Base-by-base conservation (phyloP, 805 yeast genomes). In the Candida methanosorbosa region DNA sequence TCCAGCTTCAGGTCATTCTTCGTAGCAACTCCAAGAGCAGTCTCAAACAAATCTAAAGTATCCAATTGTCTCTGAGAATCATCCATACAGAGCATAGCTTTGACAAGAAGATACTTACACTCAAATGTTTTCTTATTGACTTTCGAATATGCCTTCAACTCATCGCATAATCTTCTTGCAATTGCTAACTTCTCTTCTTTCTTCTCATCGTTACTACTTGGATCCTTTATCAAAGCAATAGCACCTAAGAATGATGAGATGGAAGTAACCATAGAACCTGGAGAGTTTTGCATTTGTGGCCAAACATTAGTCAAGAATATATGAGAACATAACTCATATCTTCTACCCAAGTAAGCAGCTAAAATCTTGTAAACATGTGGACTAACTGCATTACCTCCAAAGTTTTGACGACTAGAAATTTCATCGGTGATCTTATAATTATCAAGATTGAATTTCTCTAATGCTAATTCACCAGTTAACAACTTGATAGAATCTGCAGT, bases 1-100 rank as follows among this genome's bases (percentile, higher is more conserved):
- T 68, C 72, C 19, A 57, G 50, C 43, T 57, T 48, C 15, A 54
- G 44, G 9, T 55, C 53, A 25, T 47, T 38, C n/a, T 41, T 40
- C 5, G 49, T 45, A 1, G 71, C 66, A 4, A 39, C 33, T n/a
- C 59, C 64, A n/a, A 69, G 55, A 0, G 75, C 67, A 18, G 55
- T 62, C 34, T 68, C 72, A 43, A 63, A 72, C 14, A 51, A 40
- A 38, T 71, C 76, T 8, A 72, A 44, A 4, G 62, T 52, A 17
- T 56, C 63, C 16, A 72, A 43, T 15, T 59, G 58, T 5, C 63
- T 45, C 3, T 38, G 39, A 4, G 45, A 43, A 3, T 48, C 44
- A 8, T 50, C 38, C 9, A 9, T 15, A 4, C 8, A 42, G 34
- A 49, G 13, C 34, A 63, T 51, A 2, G 72, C 72, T 25, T 54